Percentiles rank a stretch among this genome's conserved stretches.
phyloP scores from a whole-genome alignment of 2,329 filamentous ascomycete species.

The Colletotrichum sp. region DNA sequence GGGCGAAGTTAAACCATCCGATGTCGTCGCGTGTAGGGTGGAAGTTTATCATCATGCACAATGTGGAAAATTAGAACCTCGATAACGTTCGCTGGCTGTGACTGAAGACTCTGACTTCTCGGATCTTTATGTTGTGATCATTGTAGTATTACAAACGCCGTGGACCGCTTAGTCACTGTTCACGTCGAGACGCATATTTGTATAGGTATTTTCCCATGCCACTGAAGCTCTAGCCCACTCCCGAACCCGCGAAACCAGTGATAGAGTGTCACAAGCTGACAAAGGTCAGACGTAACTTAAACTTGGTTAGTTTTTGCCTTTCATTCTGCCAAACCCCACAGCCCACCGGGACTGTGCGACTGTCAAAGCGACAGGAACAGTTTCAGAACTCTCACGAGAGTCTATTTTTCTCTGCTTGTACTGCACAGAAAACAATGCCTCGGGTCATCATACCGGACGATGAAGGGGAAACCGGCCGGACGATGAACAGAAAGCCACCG shows the following conservation, averaged over 20 bases:
- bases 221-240: background rate
- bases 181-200: background rate
- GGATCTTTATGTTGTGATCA: background rate
- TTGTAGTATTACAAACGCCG: background rate
- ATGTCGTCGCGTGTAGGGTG: background rate
- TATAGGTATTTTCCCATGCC: background rate
- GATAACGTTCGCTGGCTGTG: background rate
- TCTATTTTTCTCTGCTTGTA: background rate
- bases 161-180: background rate
- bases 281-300: background rate
- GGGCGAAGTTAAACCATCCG: background rate
- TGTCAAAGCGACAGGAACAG: background rate
- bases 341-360: background rate
- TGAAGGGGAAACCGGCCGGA: background rate
- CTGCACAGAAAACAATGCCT: background rate
- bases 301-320: background rate
- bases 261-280: background rate
- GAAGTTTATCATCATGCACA: background rate
- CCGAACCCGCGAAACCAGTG: background rate
- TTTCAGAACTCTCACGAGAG: background rate
- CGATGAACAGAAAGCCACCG: background rate
- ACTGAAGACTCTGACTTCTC: background rate
- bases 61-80: background rate
- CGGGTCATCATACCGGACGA: background rate
- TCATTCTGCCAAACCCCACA: background rate